A percentile compares a stretch with the other conserved stretches of the same genome.
These are phyloP conservation scores for Arachnomyces sp. DNA, from an alignment of 2,329 filamentous ascomycete species.

Conservation along the genomic window DNA sequence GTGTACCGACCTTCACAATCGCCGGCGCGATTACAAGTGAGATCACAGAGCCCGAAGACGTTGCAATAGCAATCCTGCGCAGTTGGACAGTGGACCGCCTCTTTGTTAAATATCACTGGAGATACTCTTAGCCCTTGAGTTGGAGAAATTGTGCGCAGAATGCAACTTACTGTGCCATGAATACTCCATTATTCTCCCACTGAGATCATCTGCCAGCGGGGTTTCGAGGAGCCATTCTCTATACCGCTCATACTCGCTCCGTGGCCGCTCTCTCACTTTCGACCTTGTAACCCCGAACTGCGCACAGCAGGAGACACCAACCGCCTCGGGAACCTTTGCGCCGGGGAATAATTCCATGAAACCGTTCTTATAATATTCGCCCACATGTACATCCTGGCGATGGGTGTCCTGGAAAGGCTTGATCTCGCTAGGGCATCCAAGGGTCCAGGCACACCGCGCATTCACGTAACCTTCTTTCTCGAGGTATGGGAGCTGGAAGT, in stretches of 20 bases:
- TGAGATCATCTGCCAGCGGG: conserved; percentile 39
- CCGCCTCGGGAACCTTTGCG: conserved; percentile 31
- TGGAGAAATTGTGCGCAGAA: neutral
- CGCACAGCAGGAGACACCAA: conserved; percentile 47
- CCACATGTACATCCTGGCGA: conserved; percentile 38
- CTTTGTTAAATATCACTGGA: conserved; percentile 51
- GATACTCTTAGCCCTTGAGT: conserved; percentile 3
- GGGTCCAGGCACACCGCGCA: conserved; percentile 44
- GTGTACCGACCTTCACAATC: conserved; percentile 50
- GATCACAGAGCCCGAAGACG: conserved; percentile 53
- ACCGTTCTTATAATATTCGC: conserved; percentile 40
- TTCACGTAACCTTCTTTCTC: conserved; percentile 46
- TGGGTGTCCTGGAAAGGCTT: conserved; percentile 37
- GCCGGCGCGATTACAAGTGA: conserved; percentile 33
- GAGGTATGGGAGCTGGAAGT: conserved; percentile 42
- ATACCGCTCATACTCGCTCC: conserved; percentile 41
- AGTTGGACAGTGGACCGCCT: conserved; percentile 52
- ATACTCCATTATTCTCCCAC: conserved; percentile 49
- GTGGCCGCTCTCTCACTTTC: conserved; percentile 38
- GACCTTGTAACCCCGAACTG: conserved; percentile 46
- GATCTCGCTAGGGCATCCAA: conserved; percentile 46
- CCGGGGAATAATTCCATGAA: conserved; percentile 43
- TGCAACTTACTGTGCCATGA: conserved; percentile 49
- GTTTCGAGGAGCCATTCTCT: conserved; percentile 44
- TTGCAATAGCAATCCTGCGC: conserved; percentile 59